These are phyloP conservation scores for Xylaria intraflava DNA, from an alignment of 495 filamentous ascomycete species.

Conservation along the genomic window DNA sequence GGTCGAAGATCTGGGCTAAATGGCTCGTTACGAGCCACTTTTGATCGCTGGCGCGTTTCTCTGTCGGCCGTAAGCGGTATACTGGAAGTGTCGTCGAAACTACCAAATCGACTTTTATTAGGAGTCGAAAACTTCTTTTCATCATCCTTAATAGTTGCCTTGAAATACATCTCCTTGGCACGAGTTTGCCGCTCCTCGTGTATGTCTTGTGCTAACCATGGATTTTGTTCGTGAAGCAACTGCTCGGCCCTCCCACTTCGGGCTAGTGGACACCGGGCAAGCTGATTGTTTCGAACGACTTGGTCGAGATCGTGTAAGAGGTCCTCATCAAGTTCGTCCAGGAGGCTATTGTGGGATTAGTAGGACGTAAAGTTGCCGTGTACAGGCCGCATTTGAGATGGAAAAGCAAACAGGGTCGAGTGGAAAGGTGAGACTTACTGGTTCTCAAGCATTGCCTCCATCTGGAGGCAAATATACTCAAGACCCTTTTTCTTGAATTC, in stretches of 20 bases:
- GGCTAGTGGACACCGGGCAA: slow-evolving; percentile 64
- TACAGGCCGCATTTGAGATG: background rate
- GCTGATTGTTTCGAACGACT: slow-evolving; percentile 74
- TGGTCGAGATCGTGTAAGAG: slow-evolving; percentile 70
- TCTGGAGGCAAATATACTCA: slow-evolving; percentile 85
- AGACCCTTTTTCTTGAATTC: slow-evolving; percentile 84
- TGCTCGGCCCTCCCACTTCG: slow-evolving; percentile 66
- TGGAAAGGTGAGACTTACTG: slow-evolving; percentile 33
- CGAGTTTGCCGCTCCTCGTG: slow-evolving; percentile 44
- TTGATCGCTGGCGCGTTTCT: slow-evolving; percentile 36
- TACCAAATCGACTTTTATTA: slow-evolving; percentile 43
- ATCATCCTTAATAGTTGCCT: slow-evolving; percentile 50
- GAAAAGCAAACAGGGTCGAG: background rate
- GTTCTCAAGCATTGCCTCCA: slow-evolving; percentile 86
- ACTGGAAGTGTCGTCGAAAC: slow-evolving; percentile 48
- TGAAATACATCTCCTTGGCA: slow-evolving; percentile 50
- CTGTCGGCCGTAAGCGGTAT: slow-evolving; percentile 51
- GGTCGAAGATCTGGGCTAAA: slow-evolving; percentile 57
- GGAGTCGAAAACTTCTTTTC: slow-evolving; percentile 49
- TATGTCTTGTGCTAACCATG: slow-evolving; percentile 47
- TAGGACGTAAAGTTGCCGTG: slow-evolving; percentile 22
- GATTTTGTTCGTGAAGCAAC: slow-evolving; percentile 64
- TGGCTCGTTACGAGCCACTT: slow-evolving; percentile 39
- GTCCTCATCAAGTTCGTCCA: slow-evolving; percentile 83
- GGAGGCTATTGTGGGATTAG: slow-evolving; percentile 32